Base-by-base conservation (phyloP, 768 basidiomycete species). In the Gelatoporia subvermispora region DNA sequence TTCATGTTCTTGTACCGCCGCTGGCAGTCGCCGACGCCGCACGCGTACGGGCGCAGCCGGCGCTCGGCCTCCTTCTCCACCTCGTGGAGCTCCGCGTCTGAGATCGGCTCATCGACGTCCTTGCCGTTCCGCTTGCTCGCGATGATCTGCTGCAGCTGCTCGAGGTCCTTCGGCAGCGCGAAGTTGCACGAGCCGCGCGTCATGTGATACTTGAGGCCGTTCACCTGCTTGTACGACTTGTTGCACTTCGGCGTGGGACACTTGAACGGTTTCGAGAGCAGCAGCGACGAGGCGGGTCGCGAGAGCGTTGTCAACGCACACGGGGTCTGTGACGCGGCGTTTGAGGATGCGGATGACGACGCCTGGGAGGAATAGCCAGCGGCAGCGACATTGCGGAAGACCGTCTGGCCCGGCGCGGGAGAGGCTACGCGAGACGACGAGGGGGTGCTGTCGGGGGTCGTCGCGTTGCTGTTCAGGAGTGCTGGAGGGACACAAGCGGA, bases 1-100 rank as follows among this genome's bases (percentile, higher is more conserved):
- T 97, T 97, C 93, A 97, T 95, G 64, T 99, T 97, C 78, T 97
- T 93, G 72, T 97, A 98, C 61, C 94, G 68, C 61, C 94, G 78
- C 64, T 79, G 76, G 59, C 88, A 90, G 55, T 89, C 87, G 17
- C 88, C 88, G 4, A 94, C 87, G 5, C 89, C 85, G 57, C 93
- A 97, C 0, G 89, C 88, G 62, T 88, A 97, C 3, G 93, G 93
- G 35, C 89, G 71, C 45, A 89, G 68, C 10, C 87, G 71, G 49
- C 84, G 76, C 69, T 94, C 92, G 0, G 91, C 92, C 68, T 95
- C 92, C 43, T 81, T 76, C 63, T 92, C 84, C 7, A 88, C 81
- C 56, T 85, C 85, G 10, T 81, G 67, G 46, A 87, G 63, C 60
- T 87, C 85, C 13, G 73, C 72, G 59, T 85, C 82, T 4, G 60